Evolutionary conservation across 495 filamentous ascomycete genomes (phyloP), one percentile per base, ranked within the genome.

Genomic region (Lentithecium fluviatile): DNA sequence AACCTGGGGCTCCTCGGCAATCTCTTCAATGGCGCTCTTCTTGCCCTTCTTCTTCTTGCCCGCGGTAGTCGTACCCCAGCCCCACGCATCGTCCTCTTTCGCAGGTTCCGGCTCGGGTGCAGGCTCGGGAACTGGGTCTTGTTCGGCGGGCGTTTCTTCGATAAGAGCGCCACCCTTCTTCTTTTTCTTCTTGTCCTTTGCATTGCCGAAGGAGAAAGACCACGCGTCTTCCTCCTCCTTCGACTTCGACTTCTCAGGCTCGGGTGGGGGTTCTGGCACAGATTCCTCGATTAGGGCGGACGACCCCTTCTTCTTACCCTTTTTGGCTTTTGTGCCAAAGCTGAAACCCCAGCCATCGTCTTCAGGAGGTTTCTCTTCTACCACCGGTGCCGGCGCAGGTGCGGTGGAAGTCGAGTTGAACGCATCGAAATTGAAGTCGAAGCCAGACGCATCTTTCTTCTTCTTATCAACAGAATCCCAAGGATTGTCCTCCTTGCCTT

Each of bases 221-320:
- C 52, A 57, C 12, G 40, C 12, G 36, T 56, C 60, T 32, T 59
- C 61, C 19, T 64, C 47, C 38, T 53, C 51, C 52, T 65, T 58
- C 13, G 26, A 19, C 52, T 65, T 58, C 13, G 26, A 19, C 37
- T 70, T 57, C 51, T 60, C 59, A 3, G 56, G 46, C 61, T 60
- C 52, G 34, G 42, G 53, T 5, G 48, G 25, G 25, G 61, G 55
- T 0, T 19, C 52, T 36, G 48, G 48, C 13, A 47, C 37, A 26
- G 50, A 17, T 19, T 66, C 52, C 46, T 66, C 65, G 15, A 53
- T 19, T 23, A 60, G 2, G 19, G 52, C 52, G 5, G 19, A 21
- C 1, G 37, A 24, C 0, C 38, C 49, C 52, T 68, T 68, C 25
- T 74, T 75, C 40, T 71, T 74, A 61, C 71, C 71, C 62, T 74